phyloP scores from a whole-genome alignment of 2,329 filamentous ascomycete genomes.

The Fusarium buharicum region DNA sequence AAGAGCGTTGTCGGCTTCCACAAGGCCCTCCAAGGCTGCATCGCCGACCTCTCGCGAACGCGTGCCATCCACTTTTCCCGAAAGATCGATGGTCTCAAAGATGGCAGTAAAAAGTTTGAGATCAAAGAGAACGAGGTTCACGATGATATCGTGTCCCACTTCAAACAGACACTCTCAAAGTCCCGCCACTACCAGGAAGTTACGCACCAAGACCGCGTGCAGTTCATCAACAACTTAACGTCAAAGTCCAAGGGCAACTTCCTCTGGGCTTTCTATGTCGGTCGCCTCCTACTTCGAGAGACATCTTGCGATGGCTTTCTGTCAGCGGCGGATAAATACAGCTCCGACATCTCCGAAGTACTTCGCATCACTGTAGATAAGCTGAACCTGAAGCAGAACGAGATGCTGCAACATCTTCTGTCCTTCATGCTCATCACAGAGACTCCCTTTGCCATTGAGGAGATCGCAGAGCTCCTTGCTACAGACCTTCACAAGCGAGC shows the following conservation, averaged over 20 bases:
- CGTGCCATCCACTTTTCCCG: constrained; percentile 53
- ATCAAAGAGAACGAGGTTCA: constrained; percentile 49
- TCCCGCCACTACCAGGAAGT: constrained; percentile 35
- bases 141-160: constrained; percentile 49
- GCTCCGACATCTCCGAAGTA: constrained; percentile 20
- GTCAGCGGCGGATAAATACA: constrained; percentile 14
- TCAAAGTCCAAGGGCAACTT: constrained; percentile 51
- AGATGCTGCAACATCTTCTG: constrained; percentile 42
- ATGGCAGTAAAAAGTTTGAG: constrained; percentile 46
- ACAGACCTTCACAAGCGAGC: constrained; percentile 36
- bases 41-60: constrained; percentile 44
- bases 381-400: constrained; percentile 29
- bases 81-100: constrained; percentile 47
- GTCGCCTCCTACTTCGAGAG: constrained; percentile 46
- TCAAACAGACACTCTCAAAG: constrained; percentile 33
- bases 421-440: constrained; percentile 51
- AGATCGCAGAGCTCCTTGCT: constrained; percentile 50
- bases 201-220: constrained; percentile 42
- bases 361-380: constrained; percentile 22
- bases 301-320: constrained; percentile 21
- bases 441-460: constrained; percentile 48
- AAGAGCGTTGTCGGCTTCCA: constrained; percentile 45
- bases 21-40: constrained; percentile 46
- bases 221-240: constrained; percentile 47
- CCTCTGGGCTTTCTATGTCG: constrained; percentile 52